Base-by-base conservation (phyloP, 352 stramenopile genomes). In the Phytopythium sindhum region DNA sequence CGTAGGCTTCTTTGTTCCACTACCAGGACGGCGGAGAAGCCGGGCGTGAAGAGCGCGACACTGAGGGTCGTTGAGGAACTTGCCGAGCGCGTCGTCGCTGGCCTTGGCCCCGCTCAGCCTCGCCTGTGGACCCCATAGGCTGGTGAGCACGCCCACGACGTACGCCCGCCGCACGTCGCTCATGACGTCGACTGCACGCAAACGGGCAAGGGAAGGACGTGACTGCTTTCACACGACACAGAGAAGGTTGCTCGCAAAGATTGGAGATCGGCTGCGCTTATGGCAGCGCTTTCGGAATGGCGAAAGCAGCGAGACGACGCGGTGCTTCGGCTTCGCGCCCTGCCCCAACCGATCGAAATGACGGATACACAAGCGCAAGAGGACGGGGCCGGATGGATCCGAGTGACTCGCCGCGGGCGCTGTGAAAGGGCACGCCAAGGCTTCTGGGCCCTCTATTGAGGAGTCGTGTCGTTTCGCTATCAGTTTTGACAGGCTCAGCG, bases 51-150 rank as follows among this genome's bases (percentile, higher is more conserved):
- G 66, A 50, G 91, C 71, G 2, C 57, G 67, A 52, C 80, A 91
- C 45, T 78, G 81, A 11, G 81, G 67, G 28, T 94, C 83, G 45
- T 96, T 84, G 1, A 96, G 69, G 64, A 96, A 96, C 39, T 68
- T 62, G 11, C 60, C 75, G 39, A 95, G 51, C 11, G 86, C 86
- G 7, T 80, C 69, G 12, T 90, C 67, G 0, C 74, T 80, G 23
- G 53, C 31, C 31, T 88, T 82, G 33, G 69, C 66, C 4, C 63
- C 60, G 23, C 67, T 71, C n/a, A 92, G 23, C 19, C 67, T 67
- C 21, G 80, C 65, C 14, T 72, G 65, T 4, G 67, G 77, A 0
- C 82, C 72, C 82, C 84, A 95, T 28, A 95, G 66, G 60, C 80
- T 79, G 53, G 76, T 64, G 17, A 95, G 77, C 44, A 95, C 57